Conservation (phyloP, 208 protist genomes). For the Wallacemonas sp. region DNA sequence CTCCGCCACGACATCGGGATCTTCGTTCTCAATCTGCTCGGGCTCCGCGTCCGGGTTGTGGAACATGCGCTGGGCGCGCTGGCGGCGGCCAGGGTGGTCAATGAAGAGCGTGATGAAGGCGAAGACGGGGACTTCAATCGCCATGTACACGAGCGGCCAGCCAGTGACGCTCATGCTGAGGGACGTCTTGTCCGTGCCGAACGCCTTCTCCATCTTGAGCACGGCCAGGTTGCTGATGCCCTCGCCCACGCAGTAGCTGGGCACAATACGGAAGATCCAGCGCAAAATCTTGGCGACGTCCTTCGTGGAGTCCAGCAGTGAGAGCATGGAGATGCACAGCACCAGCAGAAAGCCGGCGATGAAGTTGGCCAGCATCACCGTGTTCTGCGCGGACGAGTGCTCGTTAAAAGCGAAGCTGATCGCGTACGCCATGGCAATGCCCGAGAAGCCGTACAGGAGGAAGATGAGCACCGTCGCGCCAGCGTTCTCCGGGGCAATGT, state of each 20-base stretch:
- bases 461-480: conserved; percentile 55
- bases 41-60: conserved; percentile 33
- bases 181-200: conserved; percentile 24
- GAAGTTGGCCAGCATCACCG: conserved; percentile 73
- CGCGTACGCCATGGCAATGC: conserved; percentile 62
- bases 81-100: conserved; percentile 55
- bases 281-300: conserved; percentile 35
- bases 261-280: conserved; percentile 70
- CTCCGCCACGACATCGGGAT: conserved; percentile 45
- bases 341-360: conserved; percentile 79
- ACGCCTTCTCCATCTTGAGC: conserved; percentile 28
- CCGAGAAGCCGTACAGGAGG: conserved; percentile 63
- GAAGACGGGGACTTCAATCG: conserved; percentile 52
- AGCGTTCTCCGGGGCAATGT: conserved; percentile 42
- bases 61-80: conserved; percentile 29
- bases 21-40: conserved; percentile 41
- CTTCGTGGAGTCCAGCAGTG: conserved; percentile 39
- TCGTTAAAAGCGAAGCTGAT: conserved; percentile 67
- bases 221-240: conserved; percentile 68
- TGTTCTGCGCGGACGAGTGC: conserved; percentile 70
- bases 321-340: conserved; percentile 54
- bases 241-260: conserved; percentile 77
- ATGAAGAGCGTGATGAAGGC: conserved; percentile 62
- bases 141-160: conserved; percentile 68
- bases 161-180: conserved; percentile 55